These are phyloP conservation scores for Leptographium lundbergii DNA, from an alignment of 2,329 filamentous ascomycete species.

Conservation along the genomic window DNA sequence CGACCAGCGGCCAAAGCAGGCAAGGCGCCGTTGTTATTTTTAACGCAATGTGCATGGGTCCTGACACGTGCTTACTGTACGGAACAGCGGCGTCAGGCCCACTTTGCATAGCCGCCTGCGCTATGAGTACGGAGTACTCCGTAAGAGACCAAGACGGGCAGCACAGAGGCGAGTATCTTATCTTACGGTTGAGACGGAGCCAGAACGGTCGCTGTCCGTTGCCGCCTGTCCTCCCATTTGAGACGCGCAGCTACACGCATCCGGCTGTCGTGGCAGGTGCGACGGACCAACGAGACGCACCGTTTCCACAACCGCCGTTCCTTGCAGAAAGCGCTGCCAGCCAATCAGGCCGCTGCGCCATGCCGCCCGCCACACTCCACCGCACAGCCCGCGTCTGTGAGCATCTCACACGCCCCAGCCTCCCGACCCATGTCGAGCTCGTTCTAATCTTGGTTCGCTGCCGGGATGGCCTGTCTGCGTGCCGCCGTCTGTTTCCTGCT, in stretches of 20 bases:
- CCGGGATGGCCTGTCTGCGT: background rate
- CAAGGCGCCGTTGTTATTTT: background rate
- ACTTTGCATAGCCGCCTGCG: background rate
- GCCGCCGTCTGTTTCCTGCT: slow-evolving; percentile 4
- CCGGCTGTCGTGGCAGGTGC: too few species aligned
- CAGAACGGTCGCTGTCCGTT: too few species aligned
- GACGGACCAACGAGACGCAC: too few species aligned
- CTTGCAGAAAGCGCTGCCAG: background rate
- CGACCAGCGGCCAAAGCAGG: background rate
- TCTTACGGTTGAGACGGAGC: too few species aligned
- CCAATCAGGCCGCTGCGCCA: slow-evolving; percentile 5
- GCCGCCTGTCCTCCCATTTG: too few species aligned
- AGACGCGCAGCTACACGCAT: too few species aligned
- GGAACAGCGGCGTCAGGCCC: background rate
- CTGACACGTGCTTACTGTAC: background rate
- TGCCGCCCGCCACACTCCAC: background rate
- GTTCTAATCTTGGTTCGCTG: background rate
- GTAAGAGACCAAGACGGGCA: too few species aligned
- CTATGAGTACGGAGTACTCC: too few species aligned
- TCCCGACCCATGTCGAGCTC: background rate
- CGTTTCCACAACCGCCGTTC: too few species aligned
- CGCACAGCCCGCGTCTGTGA: background rate
- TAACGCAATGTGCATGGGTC: background rate
- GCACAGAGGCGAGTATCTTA: too few species aligned
- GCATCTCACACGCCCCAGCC: background rate